Evolutionary conservation across 2,329 filamentous ascomycete genomes (phyloP), one percentile per base, ranked within the genome.

Genomic region (Microdochium bolleyi): DNA sequence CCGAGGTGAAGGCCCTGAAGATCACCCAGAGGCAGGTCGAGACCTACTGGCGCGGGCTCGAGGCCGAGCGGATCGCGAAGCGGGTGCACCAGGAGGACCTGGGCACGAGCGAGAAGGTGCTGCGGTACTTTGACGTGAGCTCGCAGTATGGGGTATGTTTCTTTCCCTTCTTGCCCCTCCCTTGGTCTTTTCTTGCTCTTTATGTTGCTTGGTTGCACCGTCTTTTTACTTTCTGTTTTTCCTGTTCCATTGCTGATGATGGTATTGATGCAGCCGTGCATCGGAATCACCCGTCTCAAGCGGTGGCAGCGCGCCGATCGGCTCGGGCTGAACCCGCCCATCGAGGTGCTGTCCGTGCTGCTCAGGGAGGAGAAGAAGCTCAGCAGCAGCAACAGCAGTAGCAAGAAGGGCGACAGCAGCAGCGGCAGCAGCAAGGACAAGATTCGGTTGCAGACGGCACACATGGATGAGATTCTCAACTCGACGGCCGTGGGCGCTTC

Each of bases 101-200:
- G 60, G 79, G 76, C 11, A 59, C 88, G 48, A 78, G 87, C 53
- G 92, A 97, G 76, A 96, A 92, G 75, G 83, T 97, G 24, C 70
- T 97, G 62, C 78, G 92, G 57, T 89, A 96, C 67, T 99, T 94
- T 70, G 94, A 99, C 67, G 87, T 95, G 59, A 94, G 86, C 64
- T 89, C 82, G 55, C 89, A 96, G 63, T 99, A 89, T 67, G 94
- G 94, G 53, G 91, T 95, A 82, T 74, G 88, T 83, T n/a, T 52
- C 14, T 48, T 5, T 52, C 21, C 49, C 50, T 32, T 9, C 5
- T 50, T 46, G 21, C 24, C 14, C 8, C 5, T 14, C 24, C 16
- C 21, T 21, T 16, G 24, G 13, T 1, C 13, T 48, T 22, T 50
- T n/a, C 3, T 25, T 30, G 27, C 51, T 24, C 49, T 51, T 58